phyloP scores from a whole-genome alignment of 441 rosid species.

The Hura crepitans region DNA sequence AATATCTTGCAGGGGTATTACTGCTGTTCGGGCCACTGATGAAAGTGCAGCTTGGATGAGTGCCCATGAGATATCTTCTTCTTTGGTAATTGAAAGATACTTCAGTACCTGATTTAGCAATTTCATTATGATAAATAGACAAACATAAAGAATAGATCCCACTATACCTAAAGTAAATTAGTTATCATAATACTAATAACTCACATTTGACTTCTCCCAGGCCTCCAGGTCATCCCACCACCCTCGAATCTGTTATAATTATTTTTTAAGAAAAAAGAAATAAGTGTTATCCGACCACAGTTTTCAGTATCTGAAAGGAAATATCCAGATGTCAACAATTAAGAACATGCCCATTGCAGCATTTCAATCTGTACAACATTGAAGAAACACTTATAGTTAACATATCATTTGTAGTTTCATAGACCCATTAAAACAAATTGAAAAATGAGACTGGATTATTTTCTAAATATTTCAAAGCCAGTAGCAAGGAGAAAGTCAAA shows the following conservation, averaged over 20 bases:
- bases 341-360: neutral
- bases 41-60: conserved; percentile 59
- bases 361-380: neutral
- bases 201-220: conserved; percentile 71
- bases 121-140: conserved; percentile 2
- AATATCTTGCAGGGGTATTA: conserved; percentile 89
- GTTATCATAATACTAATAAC: conserved; percentile 18
- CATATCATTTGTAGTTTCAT: neutral
- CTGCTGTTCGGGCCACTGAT: conserved; percentile 74
- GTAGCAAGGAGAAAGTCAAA: neutral
- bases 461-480: neutral
- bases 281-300: conserved; percentile 13
- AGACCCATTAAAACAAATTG: neutral
- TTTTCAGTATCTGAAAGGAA: conserved; percentile 9
- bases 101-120: conserved; percentile 47
- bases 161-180: neutral
- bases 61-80: conserved; percentile 59
- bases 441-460: neutral
- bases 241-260: conserved; percentile 51
- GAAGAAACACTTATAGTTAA: neutral
- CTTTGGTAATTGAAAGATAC: conserved; percentile 56
- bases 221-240: conserved; percentile 74
- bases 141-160: neutral
- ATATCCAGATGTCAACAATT: neutral
- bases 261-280: conserved; percentile 12